Percentiles rank a stretch among this genome's conserved stretches.
These are phyloP conservation scores for Cryptococcus deneoformans DNA, from an alignment of 1,284 basidiomycete genomes.

Conservation along the genomic window DNA sequence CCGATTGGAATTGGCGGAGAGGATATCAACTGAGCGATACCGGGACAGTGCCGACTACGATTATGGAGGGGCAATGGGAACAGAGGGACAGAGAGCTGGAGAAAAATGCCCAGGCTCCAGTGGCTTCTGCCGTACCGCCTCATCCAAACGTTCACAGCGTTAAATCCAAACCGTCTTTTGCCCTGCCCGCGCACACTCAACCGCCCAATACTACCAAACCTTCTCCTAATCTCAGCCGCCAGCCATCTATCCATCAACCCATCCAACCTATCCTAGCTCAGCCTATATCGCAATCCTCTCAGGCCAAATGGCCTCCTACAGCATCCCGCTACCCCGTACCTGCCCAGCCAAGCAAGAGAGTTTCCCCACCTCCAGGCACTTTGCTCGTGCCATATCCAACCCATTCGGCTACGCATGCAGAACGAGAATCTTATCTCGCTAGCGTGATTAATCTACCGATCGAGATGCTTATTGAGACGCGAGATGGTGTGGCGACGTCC, in stretches of 20 bases:
- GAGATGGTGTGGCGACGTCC: not conserved
- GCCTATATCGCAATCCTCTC: not conserved
- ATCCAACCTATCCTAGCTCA: slow-evolving; percentile 2
- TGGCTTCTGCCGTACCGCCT: slow-evolving; percentile 4
- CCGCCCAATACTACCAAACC: not conserved
- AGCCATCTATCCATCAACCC: not conserved
- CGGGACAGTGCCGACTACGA: slow-evolving; percentile 11
- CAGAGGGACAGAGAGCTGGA: not conserved
- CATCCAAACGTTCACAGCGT: not conserved
- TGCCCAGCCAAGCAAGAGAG: not conserved
- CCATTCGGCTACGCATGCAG: slow-evolving; percentile 12
- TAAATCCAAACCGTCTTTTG: not conserved
- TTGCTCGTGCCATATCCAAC: slow-evolving; percentile 11
- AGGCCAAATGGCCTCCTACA: not conserved
- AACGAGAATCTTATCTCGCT: slow-evolving; percentile 35
- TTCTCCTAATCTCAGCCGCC: not conserved
- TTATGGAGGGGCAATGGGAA: slow-evolving; percentile 6
- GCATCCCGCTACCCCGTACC: not conserved
- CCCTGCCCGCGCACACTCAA: not conserved
- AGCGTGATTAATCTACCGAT: slow-evolving; percentile 34
- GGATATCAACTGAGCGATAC: slow-evolving; percentile 3
- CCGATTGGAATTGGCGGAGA: slow-evolving; percentile 13
- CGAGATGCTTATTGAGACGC: slow-evolving; percentile 27
- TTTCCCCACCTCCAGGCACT: slow-evolving; percentile 4
- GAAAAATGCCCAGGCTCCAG: not conserved